phyloP scores from a whole-genome alignment of 2,329 filamentous ascomycete species.

The Diaporthe humulicola region DNA sequence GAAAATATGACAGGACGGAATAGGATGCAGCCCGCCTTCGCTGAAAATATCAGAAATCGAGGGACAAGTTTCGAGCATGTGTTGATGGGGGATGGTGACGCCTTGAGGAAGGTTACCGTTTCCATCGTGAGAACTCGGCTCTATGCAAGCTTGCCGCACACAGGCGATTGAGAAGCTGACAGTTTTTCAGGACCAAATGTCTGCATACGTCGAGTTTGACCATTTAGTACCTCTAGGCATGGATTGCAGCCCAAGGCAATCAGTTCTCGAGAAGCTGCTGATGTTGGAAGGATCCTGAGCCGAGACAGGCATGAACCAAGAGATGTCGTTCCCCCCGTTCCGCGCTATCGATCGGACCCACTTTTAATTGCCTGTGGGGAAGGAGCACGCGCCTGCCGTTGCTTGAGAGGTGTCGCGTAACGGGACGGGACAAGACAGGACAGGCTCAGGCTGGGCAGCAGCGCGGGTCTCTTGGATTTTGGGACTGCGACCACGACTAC shows the following conservation, averaged over 20 bases:
- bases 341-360: constrained; percentile 25
- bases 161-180: background rate
- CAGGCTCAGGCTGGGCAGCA: constrained; percentile 17
- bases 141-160: background rate
- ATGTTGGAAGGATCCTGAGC: background rate
- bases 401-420: constrained; percentile 32
- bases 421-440: constrained; percentile 8
- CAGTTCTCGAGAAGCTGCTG: too few relatives aligned
- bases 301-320: constrained; percentile 15
- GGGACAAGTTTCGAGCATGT: background rate
- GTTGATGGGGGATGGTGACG: background rate
- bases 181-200: background rate
- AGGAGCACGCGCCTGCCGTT: constrained; percentile 21
- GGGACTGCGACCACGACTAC: constrained; percentile 24
- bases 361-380: constrained; percentile 36
- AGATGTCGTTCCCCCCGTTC: constrained; percentile 17
- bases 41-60: background rate
- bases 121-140: background rate
- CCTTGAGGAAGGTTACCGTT: too few relatives aligned
- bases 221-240: background rate
- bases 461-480: constrained; percentile 13
- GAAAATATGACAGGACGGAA: rapidly evolving
- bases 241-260: background rate
- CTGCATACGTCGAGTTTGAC: background rate
- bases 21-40: too few relatives aligned